Evolutionary conservation across 2,329 filamentous ascomycete species (phyloP), one percentile per base, ranked within the genome.

Genomic region (Pseudocercospora macadamiae): DNA sequence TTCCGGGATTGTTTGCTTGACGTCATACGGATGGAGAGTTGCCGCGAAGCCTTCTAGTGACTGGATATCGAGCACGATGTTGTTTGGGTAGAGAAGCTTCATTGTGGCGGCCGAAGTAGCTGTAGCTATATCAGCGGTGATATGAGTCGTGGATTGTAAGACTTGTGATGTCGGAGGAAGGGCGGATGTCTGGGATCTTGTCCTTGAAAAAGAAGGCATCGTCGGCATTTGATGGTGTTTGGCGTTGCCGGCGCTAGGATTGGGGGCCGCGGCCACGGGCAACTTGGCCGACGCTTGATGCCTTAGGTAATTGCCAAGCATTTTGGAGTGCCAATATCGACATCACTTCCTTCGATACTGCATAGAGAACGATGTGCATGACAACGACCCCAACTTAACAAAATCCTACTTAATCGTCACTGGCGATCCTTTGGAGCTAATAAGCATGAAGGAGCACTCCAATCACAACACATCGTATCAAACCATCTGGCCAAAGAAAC

Each of bases 21-120:
- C 82, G 66, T 88, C 81, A 76, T 88, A 88, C 14, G 83, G 70
- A 66, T 84, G 78, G n/a, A 87, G 79, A 2, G 77, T 72, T 45
- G 83, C 79, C 48, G 80, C 77, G 77, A 86, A 87, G 67, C 84
- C 85, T 65, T 86, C 74, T 59, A 88, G 78, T 68, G 75, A 77
- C 61, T 78, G 63, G 59, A 80, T 67, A 75, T 87, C 80, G 71
- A 88, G 80, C 54, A 76, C 76, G 62, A 88, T 79, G 2, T 85
- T 87, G 55, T 83, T 87, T 51, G 86, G 86, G 76, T 88, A 87
- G 64, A 88, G 83, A 64, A 88, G 82, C 77, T 88, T 88, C 84
- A 85, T 84, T 52, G 55, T 75, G 67, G 65, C 18, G 12, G 3
- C 12, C 3, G 9, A 2, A 42, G 6, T 32, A 12, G 28, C 6